Base-by-base conservation (phyloP, 1,284 basidiomycete species). In the Kwoniella shivajii region DNA sequence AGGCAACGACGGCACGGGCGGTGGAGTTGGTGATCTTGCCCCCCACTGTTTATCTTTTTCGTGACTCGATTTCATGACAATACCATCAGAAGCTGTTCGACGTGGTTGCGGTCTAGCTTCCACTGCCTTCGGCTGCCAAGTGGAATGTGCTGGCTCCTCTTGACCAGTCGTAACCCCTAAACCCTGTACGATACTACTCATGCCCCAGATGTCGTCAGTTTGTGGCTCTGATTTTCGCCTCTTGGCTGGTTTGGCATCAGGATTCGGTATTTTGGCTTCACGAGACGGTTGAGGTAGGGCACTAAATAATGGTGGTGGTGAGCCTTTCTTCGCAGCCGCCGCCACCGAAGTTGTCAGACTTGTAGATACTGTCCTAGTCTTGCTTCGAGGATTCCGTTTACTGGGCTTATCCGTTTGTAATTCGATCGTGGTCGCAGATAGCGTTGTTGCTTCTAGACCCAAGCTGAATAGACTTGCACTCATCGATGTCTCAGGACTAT, bases 191-290 rank as follows among this genome's bases (percentile, higher is more conserved):
- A n/a, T n/a, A n/a, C n/a, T n/a, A 24, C 63, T 46, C 27, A 50
- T 13, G 11, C 33, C 33, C 16, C 34, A 27, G 13, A 57, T 46
- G 11, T 59, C 55, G 10, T 65, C 67, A 6, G 64, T 61, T 22
- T 66, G 61, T 13, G 66, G 61, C 30, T 72, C 73, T 16, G 73
- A 75, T 52, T 72, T 73, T 48, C 71, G 67, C 9, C 73, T 63
- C 59, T 72, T 71, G 6, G 64, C 46, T 18, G 66, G 57, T n/a
- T 50, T 44, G 27, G 18, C 37, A 11, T 41, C 24, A 33, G 30
- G n/a, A n/a, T n/a, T n/a, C n/a, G 36, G 13, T 22, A 31, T 24
- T 24, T 55, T 53, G n/a, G 27, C 22, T 27, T 30, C 33, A 30
- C 18, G 16, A 10, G 20, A 14, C 14, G 42, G 39, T 33, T 39